phyloP scores from a whole-genome alignment of 2,329 filamentous ascomycete genomes.

The Diaporthe capsici region DNA sequence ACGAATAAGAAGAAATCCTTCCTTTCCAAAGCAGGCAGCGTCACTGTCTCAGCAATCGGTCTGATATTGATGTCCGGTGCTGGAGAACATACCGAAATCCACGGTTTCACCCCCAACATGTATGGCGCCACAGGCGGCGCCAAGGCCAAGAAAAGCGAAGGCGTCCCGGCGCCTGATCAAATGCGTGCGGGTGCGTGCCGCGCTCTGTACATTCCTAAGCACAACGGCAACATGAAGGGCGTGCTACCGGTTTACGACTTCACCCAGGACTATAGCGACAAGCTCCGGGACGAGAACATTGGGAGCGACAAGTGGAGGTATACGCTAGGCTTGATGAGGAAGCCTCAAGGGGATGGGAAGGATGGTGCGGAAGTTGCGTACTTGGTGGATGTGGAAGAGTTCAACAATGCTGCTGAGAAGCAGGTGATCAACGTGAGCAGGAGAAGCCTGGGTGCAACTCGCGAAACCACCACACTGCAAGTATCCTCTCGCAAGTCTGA shows the following conservation, averaged over 20 bases:
- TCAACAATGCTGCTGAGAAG: not conserved
- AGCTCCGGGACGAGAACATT: conserved; percentile 15
- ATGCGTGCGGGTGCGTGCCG: not conserved
- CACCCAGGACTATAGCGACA: not conserved
- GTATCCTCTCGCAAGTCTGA: not conserved
- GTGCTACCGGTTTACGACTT: not conserved
- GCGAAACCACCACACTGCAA: not conserved
- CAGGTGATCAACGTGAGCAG: not conserved
- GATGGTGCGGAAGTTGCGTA: not conserved
- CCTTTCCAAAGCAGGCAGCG: not conserved
- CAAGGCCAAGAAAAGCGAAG: not conserved
- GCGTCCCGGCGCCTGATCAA: not conserved
- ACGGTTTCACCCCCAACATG: conserved; percentile 3
- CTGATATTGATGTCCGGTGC: not conserved
- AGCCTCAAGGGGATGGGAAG: not conserved
- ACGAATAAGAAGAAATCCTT: not conserved
- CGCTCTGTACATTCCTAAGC: not conserved
- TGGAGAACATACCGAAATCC: not conserved
- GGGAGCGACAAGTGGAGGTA: conserved; percentile 11
- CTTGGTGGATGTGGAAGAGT: not conserved
- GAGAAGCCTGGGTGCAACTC: not conserved
- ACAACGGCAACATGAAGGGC: not conserved
- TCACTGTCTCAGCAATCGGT: not conserved
- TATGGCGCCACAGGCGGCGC: not conserved
- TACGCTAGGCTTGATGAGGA: not conserved